Evolutionary conservation across 176 grass and related monocot species (phyloP), one percentile per base, ranked within the genome.

Genomic region (Carex scoparia): DNA sequence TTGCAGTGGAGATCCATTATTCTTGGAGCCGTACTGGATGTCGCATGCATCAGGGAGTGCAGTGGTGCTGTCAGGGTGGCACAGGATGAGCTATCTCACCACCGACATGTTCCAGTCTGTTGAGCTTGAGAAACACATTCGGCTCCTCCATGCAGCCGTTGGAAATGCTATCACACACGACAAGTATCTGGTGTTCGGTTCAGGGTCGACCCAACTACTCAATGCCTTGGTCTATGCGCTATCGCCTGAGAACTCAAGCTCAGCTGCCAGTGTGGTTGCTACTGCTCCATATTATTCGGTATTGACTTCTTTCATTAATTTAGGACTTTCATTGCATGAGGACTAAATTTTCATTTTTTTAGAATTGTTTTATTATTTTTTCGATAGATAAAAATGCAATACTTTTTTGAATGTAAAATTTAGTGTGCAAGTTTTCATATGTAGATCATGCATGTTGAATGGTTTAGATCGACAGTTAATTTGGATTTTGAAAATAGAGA

Each of bases 21-120:
- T 97, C 82, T 48, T 98, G 87, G 91, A 94, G 86, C 91, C 95
- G 1, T 94, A 91, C 82, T 93, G 95, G 95, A 77, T 64, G 82
- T 88, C 30, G n/a, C 95, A 98, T 54, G 88, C 91, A 19, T 84
- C 80, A 5, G 68, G 61, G 60, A 85, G 91, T 72, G 88, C 89
- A 23, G 88, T 98, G 48, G 79, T 98, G 4, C 1, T 98, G 12
- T 90, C 92, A 8, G 95, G 91, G 40, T 94, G 92, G 92, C 92
- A 94, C 61, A 87, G 89, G 73, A 80, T 94, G 95, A 90, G 92
- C 83, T 92, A 91, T 79, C 0, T 0, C 4, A 37, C 90, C 54
- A 88, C 84, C 19, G 35, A 80, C 18, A 4, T 4, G 0, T 89
- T 78, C 89, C 85, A 90, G 28, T 94, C 95, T 59, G 40, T 75